phyloP scores from a whole-genome alignment of 129 eudicot species.

The Escallonia rubra region DNA sequence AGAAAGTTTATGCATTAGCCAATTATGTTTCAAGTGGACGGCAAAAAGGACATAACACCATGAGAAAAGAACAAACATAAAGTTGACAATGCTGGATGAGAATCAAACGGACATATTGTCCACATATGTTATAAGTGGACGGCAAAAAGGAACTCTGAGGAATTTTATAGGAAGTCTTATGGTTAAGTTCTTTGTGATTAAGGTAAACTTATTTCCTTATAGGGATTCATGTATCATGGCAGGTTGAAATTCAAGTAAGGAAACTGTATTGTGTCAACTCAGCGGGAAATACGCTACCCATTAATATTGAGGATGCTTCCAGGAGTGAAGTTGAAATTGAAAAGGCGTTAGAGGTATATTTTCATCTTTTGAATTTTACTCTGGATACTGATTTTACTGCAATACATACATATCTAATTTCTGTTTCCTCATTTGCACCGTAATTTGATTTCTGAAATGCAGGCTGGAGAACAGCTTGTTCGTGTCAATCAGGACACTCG shows the following conservation, averaged over 20 bases:
- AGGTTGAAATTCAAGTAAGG: constrained; percentile 85
- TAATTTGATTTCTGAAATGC: constrained; percentile 12
- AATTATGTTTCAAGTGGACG: too few species aligned
- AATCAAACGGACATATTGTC: too few species aligned
- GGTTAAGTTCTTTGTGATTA: too few species aligned
- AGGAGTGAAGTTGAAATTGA: constrained; percentile 82
- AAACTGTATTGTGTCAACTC: constrained; percentile 62
- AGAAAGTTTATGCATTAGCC: too few species aligned
- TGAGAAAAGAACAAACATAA: too few species aligned
- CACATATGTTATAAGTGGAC: too few species aligned
- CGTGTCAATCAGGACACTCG: constrained; percentile 92
- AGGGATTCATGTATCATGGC: not conserved
- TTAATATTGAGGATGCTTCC: constrained; percentile 86
- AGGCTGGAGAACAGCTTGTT: constrained; percentile 79
- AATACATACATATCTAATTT: not conserved
- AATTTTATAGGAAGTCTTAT: too few species aligned
- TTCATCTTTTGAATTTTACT: not conserved
- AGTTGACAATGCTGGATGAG: too few species aligned
- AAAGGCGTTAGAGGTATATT: constrained; percentile 51
- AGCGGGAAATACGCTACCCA: constrained; percentile 65
- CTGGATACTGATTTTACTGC: not conserved
- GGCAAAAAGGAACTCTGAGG: too few species aligned
- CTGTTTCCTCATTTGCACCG: too few species aligned
- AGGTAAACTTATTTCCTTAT: too few species aligned
- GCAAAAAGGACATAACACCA: too few species aligned